Evolutionary conservation across 2,329 filamentous ascomycete species (phyloP).

Genomic region (Grosmannia huntii): DNA sequence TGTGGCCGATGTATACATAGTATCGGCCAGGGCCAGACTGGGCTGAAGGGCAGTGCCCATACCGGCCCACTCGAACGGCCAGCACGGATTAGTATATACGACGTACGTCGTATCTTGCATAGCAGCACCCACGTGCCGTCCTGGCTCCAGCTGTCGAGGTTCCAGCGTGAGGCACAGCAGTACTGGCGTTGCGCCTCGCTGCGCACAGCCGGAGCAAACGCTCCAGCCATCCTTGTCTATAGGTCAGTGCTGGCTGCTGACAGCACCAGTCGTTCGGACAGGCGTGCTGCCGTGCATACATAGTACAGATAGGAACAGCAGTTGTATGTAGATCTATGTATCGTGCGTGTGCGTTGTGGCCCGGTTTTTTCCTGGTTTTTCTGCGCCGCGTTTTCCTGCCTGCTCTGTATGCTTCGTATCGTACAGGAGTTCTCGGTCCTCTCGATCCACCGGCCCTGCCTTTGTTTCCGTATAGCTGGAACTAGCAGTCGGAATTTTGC

Average conservation of each 20-base stretch:
- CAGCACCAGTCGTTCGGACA: neutral
- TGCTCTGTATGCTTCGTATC: too few relatives aligned
- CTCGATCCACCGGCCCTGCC: too few relatives aligned
- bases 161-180: neutral
- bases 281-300: neutral
- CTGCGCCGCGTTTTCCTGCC: too few relatives aligned
- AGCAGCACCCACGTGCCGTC: neutral
- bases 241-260: conserved; percentile 6
- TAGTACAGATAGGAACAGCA: neutral
- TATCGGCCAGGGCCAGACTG: neutral
- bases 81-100: neutral
- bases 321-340: neutral
- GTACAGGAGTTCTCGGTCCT: too few relatives aligned
- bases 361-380: too few relatives aligned
- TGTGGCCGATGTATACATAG: neutral
- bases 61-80: neutral
- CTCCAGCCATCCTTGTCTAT: conserved; percentile 5
- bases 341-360: too few relatives aligned
- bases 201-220: too few relatives aligned
- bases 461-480: too few relatives aligned
- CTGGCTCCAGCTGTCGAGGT: neutral
- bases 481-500: neutral
- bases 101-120: neutral
- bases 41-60: too few relatives aligned
- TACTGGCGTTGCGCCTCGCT: neutral